Conservation (phyloP, 305 asterid species). For the Nicotiana rustica region DNA sequence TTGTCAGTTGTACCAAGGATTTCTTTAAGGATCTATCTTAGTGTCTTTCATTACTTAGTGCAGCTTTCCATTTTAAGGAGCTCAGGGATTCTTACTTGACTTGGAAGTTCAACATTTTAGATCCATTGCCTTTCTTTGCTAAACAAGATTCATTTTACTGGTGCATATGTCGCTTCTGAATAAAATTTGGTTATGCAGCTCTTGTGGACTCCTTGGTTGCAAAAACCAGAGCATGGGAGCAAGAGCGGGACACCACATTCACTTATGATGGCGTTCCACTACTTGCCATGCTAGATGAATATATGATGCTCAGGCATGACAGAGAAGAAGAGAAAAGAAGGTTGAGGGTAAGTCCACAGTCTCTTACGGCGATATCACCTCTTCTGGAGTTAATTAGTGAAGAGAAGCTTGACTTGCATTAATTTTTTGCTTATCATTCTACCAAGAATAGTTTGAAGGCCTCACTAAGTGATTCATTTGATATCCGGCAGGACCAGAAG, state of each 20-base stretch:
- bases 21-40: not conserved
- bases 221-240: slow-evolving; percentile 96
- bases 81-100: slow-evolving; percentile 4
- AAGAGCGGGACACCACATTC: slow-evolving; percentile 79
- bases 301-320: slow-evolving; percentile 93
- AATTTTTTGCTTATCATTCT: not conserved
- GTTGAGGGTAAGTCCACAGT: slow-evolving; percentile 66
- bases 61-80: slow-evolving; percentile 10
- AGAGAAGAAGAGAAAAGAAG: slow-evolving; percentile 99
- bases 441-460: slow-evolving; percentile 5
- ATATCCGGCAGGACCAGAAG: slow-evolving; percentile 76
- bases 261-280: slow-evolving; percentile 95
- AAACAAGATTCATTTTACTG: not conserved
- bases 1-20: slow-evolving; percentile 15
- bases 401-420: not conserved
- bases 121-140: not conserved
- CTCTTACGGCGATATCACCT: not conserved
- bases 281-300: slow-evolving; percentile 98
- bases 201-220: slow-evolving; percentile 88
- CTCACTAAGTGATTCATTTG: not conserved
- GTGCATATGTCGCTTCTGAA: not conserved
- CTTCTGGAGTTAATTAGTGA: not conserved
- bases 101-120: not conserved
- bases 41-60: not conserved
- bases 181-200: slow-evolving; percentile 55